A percentile compares a stretch with the other conserved stretches of the same genome.
Conservation (phyloP, 1,284 basidiomycete genomes). For the Nidula niveotomentosa region DNA sequence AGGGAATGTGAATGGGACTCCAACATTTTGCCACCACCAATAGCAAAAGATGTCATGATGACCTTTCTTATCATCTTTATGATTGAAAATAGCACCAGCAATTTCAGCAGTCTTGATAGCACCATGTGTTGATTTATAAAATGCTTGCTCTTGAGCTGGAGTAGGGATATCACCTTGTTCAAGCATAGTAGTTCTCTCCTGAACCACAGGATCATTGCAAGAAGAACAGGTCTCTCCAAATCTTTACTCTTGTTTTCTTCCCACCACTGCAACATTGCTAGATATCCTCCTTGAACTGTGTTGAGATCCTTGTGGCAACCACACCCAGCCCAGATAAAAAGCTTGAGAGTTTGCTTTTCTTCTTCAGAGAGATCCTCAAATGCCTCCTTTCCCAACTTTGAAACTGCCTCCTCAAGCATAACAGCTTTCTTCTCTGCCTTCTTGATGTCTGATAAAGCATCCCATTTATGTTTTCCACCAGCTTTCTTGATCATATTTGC, state of each 20-base stretch:
- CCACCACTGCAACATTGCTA: not conserved
- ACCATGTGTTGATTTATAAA: conserved; percentile 19
- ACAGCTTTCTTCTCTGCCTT: not conserved
- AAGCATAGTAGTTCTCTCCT: too few relatives aligned
- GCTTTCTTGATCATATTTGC: not conserved
- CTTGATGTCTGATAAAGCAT: not conserved
- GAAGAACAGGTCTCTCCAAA: too few relatives aligned
- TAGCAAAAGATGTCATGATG: conserved; percentile 21
- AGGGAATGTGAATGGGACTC: conserved; percentile 18
- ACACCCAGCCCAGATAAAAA: not conserved
- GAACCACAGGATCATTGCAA: too few relatives aligned
- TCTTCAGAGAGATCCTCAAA: not conserved
- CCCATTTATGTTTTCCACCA: not conserved
- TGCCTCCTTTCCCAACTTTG: not conserved
- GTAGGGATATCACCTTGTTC: too few relatives aligned
- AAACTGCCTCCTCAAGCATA: not conserved
- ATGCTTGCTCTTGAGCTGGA: conserved; percentile 17
- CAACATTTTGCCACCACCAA: conserved; percentile 15
- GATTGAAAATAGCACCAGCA: conserved; percentile 26
- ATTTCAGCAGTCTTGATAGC: conserved; percentile 25
- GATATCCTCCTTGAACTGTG: conserved; percentile 1
- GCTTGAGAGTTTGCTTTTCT: not conserved
- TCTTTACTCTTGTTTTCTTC: not conserved
- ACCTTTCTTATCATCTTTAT: conserved; percentile 32
- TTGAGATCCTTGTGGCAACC: not conserved